A percentile compares a stretch with the other conserved stretches of the same genome.
Evolutionary conservation across 257 asterid genomes (phyloP).

Genomic region (Lycium ferocissimum): DNA sequence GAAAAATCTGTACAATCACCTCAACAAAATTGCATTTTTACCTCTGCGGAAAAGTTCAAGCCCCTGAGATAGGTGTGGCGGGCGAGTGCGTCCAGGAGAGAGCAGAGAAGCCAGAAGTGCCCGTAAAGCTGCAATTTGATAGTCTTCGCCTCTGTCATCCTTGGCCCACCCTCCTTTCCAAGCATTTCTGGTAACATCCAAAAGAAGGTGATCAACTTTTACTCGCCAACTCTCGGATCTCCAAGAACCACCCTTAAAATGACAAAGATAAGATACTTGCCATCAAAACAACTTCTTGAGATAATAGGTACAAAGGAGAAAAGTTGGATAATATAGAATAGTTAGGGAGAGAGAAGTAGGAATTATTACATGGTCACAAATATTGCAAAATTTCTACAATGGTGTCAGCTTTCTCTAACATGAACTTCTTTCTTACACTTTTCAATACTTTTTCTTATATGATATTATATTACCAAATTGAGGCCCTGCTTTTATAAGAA

Average conservation of each 20-base stretch:
- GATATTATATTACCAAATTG: slow-evolving; percentile 23
- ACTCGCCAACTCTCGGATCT: slow-evolving; percentile 77
- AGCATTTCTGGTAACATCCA: slow-evolving; percentile 69
- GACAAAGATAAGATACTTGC: slow-evolving; percentile 18
- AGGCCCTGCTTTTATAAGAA: background rate
- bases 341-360: background rate
- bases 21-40: slow-evolving; percentile 34
- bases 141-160: slow-evolving; percentile 52
- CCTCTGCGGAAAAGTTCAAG: slow-evolving; percentile 78
- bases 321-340: background rate
- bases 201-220: slow-evolving; percentile 68
- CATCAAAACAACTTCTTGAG: slow-evolving; percentile 20
- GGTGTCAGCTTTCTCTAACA: background rate
- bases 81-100: slow-evolving; percentile 73
- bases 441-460: background rate
- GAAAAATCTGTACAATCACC: slow-evolving; percentile 21
- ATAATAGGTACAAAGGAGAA: background rate
- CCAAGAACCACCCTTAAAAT: slow-evolving; percentile 71
- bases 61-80: slow-evolving; percentile 67
- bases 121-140: slow-evolving; percentile 79
- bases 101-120: slow-evolving; percentile 92
- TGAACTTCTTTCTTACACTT: background rate
- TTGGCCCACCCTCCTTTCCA: slow-evolving; percentile 63
- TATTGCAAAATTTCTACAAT: background rate
- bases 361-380: background rate